Percentiles rank a stretch among this genome's conserved stretches.
Conservation (phyloP, 1,284 basidiomycete genomes). For the Cutaneotrichosporon spelunceum region DNA sequence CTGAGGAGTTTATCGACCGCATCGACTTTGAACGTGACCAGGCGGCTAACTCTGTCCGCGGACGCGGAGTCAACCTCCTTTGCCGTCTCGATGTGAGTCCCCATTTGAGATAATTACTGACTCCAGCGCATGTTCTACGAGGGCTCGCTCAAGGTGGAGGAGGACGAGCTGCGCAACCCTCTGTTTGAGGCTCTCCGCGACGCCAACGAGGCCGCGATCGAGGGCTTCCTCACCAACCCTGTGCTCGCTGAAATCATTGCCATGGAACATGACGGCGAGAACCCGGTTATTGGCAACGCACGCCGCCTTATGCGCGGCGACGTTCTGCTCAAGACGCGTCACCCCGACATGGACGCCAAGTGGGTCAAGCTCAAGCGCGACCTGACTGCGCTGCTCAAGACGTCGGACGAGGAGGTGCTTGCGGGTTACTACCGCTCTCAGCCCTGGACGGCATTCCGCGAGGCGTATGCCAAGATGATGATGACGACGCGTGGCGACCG, state of each 20-base stretch:
- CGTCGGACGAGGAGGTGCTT: background rate
- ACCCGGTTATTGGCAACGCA: background rate
- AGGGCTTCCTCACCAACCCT: background rate
- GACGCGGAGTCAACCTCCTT: background rate
- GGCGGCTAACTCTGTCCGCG: background rate
- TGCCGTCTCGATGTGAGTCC: background rate
- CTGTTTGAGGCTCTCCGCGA: background rate
- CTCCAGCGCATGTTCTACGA: conserved; percentile 2
- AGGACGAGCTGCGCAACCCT: background rate
- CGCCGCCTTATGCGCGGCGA: conserved; percentile 1
- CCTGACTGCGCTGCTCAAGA: background rate
- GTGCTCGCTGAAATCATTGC: background rate
- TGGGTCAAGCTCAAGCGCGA: background rate
- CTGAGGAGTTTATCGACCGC: conserved; percentile 2
- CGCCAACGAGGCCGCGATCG: background rate
- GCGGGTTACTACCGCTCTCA: conserved; percentile 1
- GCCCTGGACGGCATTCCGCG: background rate
- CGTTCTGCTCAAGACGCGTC: background rate
- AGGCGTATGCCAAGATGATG: conserved; percentile 3
- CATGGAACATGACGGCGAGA: background rate
- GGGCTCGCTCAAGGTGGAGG: background rate
- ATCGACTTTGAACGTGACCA: background rate
- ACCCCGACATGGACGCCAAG: background rate
- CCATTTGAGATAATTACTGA: background rate
- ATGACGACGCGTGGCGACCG: background rate